phyloP scores from a whole-genome alignment of 352 stramenopile species.

The Blastocystis sp. region DNA sequence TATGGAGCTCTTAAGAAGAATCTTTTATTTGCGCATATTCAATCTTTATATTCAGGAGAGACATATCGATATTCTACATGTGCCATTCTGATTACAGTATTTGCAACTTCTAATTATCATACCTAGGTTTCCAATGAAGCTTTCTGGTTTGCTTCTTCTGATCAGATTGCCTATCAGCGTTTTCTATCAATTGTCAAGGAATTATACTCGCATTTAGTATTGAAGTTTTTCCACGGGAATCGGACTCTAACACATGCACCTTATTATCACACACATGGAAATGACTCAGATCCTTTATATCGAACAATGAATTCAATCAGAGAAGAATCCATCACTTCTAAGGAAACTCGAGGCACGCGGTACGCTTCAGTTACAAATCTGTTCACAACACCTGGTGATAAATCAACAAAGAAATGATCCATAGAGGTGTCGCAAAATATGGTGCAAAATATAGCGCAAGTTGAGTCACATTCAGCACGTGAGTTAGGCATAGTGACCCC shows the following conservation, averaged over 20 bases:
- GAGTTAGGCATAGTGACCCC: too few species aligned
- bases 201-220: background rate
- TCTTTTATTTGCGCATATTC: background rate
- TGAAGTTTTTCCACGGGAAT: slow-evolving; percentile 25
- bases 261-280: background rate
- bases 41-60: background rate
- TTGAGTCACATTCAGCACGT: too few species aligned
- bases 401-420: too few species aligned
- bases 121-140: slow-evolving; percentile 18
- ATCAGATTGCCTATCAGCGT: background rate
- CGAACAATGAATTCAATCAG: background rate
- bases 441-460: too few species aligned
- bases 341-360: too few species aligned
- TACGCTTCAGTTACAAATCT: too few species aligned
- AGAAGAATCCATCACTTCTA: background rate
- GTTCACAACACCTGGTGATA: too few species aligned
- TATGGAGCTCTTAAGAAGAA: slow-evolving; percentile 53
- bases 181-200: slow-evolving; percentile 19
- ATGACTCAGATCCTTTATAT: background rate
- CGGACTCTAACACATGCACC: background rate
- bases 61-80: slow-evolving; percentile 33
- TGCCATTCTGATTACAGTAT: background rate
- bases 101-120: background rate
- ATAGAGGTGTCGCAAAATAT: too few species aligned
- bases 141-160: slow-evolving; percentile 24